Evolutionary conservation across 495 filamentous ascomycete genomes (phyloP), one percentile per base, ranked within the genome.

Genomic region (Staphylotrichum tortipilum): DNA sequence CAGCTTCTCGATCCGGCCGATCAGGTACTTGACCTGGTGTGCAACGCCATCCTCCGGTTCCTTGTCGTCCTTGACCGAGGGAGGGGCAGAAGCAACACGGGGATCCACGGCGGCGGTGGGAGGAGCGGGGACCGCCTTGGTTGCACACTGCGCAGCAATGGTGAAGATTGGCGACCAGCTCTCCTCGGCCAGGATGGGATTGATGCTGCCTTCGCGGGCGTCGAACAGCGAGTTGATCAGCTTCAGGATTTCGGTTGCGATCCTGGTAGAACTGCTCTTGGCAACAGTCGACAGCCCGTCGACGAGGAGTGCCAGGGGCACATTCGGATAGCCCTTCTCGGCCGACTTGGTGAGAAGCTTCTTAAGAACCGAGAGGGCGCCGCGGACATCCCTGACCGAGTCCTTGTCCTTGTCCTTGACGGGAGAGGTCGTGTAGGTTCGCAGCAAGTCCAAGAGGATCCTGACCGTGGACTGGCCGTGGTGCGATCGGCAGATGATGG

Each of bases 401-500:
- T 63, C 59, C 44, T 54, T 60, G 47, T 84, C 81, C 45, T 77
- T 74, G 48, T 78, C 82, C 49, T 76, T 78, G 38, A 65, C 65
- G 12, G 63, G 56, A 39, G 75, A 69, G 29, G 66, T 61, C 12
- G 72, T 64, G 43, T 75, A 71, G 26, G 74, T 73, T 47, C 75
- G 66, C 46, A 88, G 57, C 31, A 86, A 81, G 46, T 78, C 74
- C 46, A 85, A 71, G 10, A 91, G 64, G 17, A 80, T 75, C 46
- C 76, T 71, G 23, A 88, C 72, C 52, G 84, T 84, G 35, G 82
- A 80, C 44, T 80, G 78, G 26, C 86, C 85, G 52, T 87, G 79
- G 53, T 88, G 85, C 4, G 89, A 94, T 57, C 78, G 83, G 55
- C 84, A 86, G 7, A 95, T 69, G 60, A 85, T 89, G 59, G 78